These are phyloP conservation scores for Castanospermum australe DNA, from an alignment of 306 rosid genomes.

Conservation along the genomic window DNA sequence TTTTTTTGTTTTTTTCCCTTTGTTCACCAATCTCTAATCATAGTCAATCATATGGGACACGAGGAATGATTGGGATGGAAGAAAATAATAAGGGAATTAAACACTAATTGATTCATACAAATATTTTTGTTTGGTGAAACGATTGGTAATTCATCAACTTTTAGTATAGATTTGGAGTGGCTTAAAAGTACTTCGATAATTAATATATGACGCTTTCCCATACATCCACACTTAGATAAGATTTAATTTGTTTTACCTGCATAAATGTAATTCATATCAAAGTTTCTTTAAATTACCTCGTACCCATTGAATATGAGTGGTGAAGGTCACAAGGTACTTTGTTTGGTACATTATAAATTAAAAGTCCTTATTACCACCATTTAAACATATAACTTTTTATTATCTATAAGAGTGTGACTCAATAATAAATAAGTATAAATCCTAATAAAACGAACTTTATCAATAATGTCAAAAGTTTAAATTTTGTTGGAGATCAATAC, in stretches of 20 bases:
- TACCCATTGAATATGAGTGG: neutral
- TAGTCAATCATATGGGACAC: conserved; percentile 21
- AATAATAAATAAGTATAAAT: too few species aligned
- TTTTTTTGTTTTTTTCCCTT: neutral
- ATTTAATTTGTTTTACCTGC: neutral
- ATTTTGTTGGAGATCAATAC: too few species aligned
- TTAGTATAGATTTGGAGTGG: neutral
- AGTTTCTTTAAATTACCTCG: neutral
- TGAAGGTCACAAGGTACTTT: neutral
- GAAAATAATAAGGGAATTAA: neutral
- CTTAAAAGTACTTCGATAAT: neutral
- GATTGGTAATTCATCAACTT: too few species aligned
- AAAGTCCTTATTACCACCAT: neutral
- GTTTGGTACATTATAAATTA: too few species aligned
- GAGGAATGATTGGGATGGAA: conserved; percentile 26
- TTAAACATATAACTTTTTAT: too few species aligned
- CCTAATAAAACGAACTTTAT: too few species aligned
- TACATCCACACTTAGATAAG: neutral
- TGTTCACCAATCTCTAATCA: neutral
- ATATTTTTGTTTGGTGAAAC: neutral
- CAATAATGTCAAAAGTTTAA: too few species aligned
- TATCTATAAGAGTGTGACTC: neutral
- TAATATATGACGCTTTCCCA: too few species aligned
- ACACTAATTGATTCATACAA: neutral
- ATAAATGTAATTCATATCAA: too few species aligned